phyloP scores from a whole-genome alignment of 495 filamentous ascomycete species.

The Haplographium delicatum region DNA sequence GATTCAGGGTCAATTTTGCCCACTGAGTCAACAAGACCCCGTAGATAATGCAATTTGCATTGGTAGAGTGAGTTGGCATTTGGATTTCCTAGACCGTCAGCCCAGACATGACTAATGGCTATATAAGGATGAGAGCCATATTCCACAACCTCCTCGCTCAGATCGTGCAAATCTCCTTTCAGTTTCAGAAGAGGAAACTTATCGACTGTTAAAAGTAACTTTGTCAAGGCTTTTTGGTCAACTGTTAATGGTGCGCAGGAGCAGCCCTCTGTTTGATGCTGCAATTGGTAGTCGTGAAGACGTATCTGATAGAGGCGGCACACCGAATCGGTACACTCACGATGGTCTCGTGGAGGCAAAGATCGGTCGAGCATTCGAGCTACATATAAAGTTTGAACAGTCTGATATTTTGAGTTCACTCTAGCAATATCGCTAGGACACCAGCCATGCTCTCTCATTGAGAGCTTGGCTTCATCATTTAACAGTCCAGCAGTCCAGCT shows the following conservation, averaged over 20 bases:
- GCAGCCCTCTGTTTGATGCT: too few relatives aligned
- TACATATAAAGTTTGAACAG: constrained; percentile 18
- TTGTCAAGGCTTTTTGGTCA: too few relatives aligned
- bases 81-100: constrained; percentile 33
- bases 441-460: constrained; percentile 21
- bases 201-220: too few relatives aligned
- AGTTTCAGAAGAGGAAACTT: too few relatives aligned
- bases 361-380: constrained; percentile 16
- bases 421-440: constrained; percentile 24
- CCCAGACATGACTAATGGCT: constrained; percentile 34
- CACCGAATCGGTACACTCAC: too few relatives aligned
- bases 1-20: too few relatives aligned
- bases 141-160: constrained; percentile 11
- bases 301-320: too few relatives aligned
- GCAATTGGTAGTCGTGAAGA: too few relatives aligned
- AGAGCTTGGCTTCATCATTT: too few relatives aligned
- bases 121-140: constrained; percentile 18
- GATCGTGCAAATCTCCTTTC: constrained; percentile 9
- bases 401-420: constrained; percentile 10
- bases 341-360: constrained; percentile 17
- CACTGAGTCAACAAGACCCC: constrained; percentile 18
- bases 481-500: too few relatives aligned
- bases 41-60: constrained; percentile 26
- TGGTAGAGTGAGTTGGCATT: constrained; percentile 25
- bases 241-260: too few relatives aligned